These are phyloP conservation scores for Mastigamoeba balamuthi DNA, from an alignment of 78 protist species.

Conservation along the genomic window DNA sequence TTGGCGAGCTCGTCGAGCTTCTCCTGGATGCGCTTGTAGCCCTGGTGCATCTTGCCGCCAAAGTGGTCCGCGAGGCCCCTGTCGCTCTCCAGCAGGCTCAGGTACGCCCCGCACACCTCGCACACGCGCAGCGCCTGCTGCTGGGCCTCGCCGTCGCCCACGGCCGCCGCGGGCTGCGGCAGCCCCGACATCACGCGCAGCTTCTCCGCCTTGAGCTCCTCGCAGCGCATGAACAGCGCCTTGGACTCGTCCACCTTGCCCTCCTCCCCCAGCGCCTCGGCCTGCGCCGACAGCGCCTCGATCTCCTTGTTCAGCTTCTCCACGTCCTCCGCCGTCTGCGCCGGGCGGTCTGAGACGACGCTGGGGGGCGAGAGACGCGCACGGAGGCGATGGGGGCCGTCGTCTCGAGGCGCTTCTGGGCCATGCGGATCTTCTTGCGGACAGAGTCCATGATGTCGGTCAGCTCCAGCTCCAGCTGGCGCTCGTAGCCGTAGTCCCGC, in stretches of 20 bases:
- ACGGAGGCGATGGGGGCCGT: too few species aligned
- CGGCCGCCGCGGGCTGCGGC: not conserved
- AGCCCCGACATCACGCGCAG: not conserved
- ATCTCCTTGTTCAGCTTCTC: not conserved
- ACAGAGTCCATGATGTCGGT: not conserved
- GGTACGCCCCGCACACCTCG: slow-evolving; percentile 10
- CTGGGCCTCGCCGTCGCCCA: not conserved
- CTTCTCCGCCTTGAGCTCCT: not conserved
- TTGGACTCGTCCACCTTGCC: slow-evolving; percentile 20
- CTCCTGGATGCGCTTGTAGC: not conserved
- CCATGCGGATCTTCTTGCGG: not conserved
- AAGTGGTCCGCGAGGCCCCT: slow-evolving; percentile 26
- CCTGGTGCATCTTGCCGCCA: slow-evolving; percentile 27
- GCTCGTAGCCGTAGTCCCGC: slow-evolving; percentile 9
- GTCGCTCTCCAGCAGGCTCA: slow-evolving; percentile 4
- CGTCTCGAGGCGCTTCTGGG: not conserved
- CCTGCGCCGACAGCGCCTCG: not conserved
- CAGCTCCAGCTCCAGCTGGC: not conserved
- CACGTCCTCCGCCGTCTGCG: not conserved
- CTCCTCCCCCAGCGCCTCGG: slow-evolving; percentile 14
- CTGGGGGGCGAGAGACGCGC: too few species aligned
- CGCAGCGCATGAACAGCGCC: not conserved
- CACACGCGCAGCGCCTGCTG: slow-evolving; percentile 28
- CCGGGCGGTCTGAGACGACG: too few species aligned
- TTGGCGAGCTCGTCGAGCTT: not conserved